Conservation (phyloP, 768 basidiomycete species). For the Antrodiella citrinella region DNA sequence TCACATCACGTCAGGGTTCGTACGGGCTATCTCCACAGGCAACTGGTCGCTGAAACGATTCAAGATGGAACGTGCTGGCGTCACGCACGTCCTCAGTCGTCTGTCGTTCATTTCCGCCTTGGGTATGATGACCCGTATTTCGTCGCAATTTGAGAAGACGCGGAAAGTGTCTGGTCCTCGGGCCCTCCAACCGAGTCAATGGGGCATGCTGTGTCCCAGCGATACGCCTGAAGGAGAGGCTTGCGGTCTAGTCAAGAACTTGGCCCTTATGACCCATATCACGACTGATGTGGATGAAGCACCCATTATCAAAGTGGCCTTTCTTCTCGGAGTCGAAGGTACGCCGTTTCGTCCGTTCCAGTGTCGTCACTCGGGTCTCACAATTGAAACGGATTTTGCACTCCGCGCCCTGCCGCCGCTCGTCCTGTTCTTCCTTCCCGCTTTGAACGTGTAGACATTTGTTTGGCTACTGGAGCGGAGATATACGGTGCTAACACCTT, state of each 20-base stretch:
- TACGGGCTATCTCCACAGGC: conserved; percentile 95
- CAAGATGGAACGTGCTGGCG: conserved; percentile 98
- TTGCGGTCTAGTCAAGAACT: conserved; percentile 96
- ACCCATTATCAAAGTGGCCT: conserved; percentile 82
- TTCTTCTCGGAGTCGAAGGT: conserved; percentile 98
- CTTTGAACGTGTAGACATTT: conserved; percentile 56
- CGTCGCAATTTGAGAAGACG: conserved; percentile 98
- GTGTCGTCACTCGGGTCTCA: neutral
- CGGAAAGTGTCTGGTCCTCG: conserved; percentile 97
- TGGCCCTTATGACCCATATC: conserved; percentile 99
- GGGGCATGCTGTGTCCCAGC: conserved; percentile 97
- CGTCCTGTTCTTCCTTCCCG: neutral
- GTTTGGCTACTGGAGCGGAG: conserved; percentile 86
- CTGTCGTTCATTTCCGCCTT: conserved; percentile 95
- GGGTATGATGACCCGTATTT: conserved; percentile 99
- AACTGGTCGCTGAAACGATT: conserved; percentile 99
- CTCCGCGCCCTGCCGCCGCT: neutral
- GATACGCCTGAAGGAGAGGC: conserved; percentile 99
- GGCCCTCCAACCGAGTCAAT: conserved; percentile 95
- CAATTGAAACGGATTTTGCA: no score
- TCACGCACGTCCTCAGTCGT: conserved; percentile 94
- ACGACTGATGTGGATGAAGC: conserved; percentile 98
- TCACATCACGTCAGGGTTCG: conserved; percentile 91
- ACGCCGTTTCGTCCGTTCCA: conserved; percentile 13
- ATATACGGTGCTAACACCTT: conserved; percentile 91